Base-by-base conservation (phyloP, 345 rosid genomes). In the Populus simonii region DNA sequence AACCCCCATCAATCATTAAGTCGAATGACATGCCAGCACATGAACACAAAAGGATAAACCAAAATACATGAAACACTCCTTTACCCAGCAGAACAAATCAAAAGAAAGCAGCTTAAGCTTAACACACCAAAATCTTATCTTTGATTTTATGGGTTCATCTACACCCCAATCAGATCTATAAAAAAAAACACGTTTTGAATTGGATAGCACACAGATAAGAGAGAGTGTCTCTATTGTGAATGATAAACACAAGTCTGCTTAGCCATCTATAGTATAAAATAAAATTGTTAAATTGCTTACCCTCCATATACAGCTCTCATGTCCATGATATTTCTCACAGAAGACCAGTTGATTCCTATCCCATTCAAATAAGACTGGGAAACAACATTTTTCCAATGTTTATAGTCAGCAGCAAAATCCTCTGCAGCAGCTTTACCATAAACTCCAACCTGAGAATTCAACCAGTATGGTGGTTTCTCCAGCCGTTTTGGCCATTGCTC, bases 261-360 rank as follows among this genome's bases (percentile, higher is more conserved):
- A 5, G 8, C 17, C 3, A 18, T 6, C 45, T 55, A 33, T 33
- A n/a, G 59, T 27, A 22, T 27, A 71, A 45, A 1, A 12, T 70
- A 71, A 18, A 45, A 23, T 35, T 33, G 66, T 38, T 18, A 25
- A 80, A 45, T 72, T 49, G 72, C 88, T 87, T 79, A 91, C 96
- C 98, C 99, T 88, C 98, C 98, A 82, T 92, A 93, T 29, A 89
- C 92, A 72, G 98, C 95, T 83, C 87, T 92, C 98, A 93, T 95
- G 85, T 93, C 99, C 94, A 95, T 90, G 79, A 90, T 89, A 72
- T 93, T 95, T 75, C 99, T 89, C 76, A 90, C 95, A 41, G 85
- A 23, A 75, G 87, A 84, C 99, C 98, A 93, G 85, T 92, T 88
- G 70, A 96, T 89, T 74, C 98, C 98, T 74, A 92, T 72, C 45